Base-by-base conservation (phyloP, 805 yeast genomes). In the Metschnikowia dekortorum region DNA sequence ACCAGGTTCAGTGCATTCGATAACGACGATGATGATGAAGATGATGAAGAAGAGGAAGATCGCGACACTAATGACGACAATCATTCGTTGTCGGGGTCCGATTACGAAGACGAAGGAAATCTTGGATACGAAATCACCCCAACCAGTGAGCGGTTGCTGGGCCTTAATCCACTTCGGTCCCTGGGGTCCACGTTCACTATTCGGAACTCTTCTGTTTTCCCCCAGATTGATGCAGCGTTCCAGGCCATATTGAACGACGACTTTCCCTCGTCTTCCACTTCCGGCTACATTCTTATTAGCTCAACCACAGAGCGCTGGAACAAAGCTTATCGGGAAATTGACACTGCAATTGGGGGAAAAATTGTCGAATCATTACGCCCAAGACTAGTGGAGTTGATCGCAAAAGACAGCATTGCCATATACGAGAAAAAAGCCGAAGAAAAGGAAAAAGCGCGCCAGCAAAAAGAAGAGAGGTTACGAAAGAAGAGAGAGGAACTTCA, bases 251-350 rank as follows among this genome's bases (percentile, higher is more conserved):
- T 59, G 44, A 50, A 51, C 41, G 47, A 47, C 29, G 51, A 51
- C 14, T 39, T 30, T 51, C 49, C 59, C 56, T 22, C 47, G 11
- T 49, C 36, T 16, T 40, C 53, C 2, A 42, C 45, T 8, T 43
- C 52, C 51, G 47, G 61, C 37, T 39, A 53, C 39, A 57, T 68
- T 55, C 67, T 66, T 34, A 61, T 73, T 31, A 65, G 63, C 51
- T 77, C 87, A 0, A 83, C 94, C 0, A 65, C 70, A 11, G 84
- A 82, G 45, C 75, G 96, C 56, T 89, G 96, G 94, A 67, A 68
- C 36, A 87, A 85, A 40, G 74, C 46, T 10, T 36, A 35, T 28
- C 28, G 29, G 36, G 39, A 44, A 22, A 34, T 44, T 7, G 46
- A 44, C 26, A 44, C 5, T 16, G 46, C 28, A 2, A 8, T 26